These are phyloP conservation scores for Purpureocillium lavendulum DNA, from an alignment of 2,329 filamentous ascomycete genomes.

Conservation along the genomic window DNA sequence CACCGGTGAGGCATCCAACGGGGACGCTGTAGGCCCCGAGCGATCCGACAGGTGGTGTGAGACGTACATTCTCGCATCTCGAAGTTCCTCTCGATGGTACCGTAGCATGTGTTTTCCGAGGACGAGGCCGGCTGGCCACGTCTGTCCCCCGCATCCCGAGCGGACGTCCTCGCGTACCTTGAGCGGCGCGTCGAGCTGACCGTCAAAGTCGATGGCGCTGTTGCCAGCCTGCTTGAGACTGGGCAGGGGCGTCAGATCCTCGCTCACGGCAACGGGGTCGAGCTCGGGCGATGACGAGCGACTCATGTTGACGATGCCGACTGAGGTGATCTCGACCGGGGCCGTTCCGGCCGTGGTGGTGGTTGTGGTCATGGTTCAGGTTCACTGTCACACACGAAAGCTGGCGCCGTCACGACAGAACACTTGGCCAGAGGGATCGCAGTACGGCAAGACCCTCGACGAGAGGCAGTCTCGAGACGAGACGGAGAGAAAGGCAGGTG, in stretches of 20 bases:
- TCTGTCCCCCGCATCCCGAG: conserved; percentile 83
- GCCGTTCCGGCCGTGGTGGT: not conserved
- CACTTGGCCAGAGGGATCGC: no score
- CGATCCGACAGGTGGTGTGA: no score
- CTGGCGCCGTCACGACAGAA: no score
- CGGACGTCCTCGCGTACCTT: conserved; percentile 77
- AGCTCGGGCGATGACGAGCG: conserved; percentile 38
- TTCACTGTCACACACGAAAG: not conserved
- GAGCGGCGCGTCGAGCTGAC: conserved; percentile 61
- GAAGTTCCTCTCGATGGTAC: conserved; percentile 56
- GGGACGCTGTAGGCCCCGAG: no score
- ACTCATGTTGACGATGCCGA: conserved; percentile 8
- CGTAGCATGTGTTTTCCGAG: conserved; percentile 79
- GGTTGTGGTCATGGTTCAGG: not conserved
- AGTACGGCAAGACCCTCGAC: no score
- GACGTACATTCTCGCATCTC: conserved; percentile 64
- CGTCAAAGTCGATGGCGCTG: conserved; percentile 57
- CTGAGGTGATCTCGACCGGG: no score
- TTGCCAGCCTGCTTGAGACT: conserved; percentile 47
- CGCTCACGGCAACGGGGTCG: conserved; percentile 41
- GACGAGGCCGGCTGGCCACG: conserved; percentile 91
- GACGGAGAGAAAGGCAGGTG: no score
- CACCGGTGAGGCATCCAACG: not conserved
- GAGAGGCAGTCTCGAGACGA: no score
- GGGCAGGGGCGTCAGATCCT: conserved; percentile 52